These are phyloP conservation scores for Lactarius pseudohatsudake DNA, from an alignment of 768 basidiomycete species.

Conservation along the genomic window DNA sequence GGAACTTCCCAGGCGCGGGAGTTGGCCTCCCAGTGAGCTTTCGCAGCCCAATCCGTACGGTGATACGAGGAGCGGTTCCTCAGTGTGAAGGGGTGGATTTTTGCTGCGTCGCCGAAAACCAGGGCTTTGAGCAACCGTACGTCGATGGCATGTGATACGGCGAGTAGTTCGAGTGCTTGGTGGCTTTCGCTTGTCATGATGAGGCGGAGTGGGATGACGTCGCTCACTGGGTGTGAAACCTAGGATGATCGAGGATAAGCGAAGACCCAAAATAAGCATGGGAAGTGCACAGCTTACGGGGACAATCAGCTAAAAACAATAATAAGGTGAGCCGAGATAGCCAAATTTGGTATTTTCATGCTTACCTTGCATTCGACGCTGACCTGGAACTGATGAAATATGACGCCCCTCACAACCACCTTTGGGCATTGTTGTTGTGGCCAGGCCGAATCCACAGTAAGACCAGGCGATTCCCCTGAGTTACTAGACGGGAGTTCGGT, in stretches of 20 bases:
- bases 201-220: slow-evolving; percentile 20
- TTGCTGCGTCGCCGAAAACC: slow-evolving; percentile 17
- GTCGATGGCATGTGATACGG: slow-evolving; percentile 12
- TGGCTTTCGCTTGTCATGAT: slow-evolving; percentile 12
- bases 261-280: neutral
- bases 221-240: slow-evolving; percentile 8
- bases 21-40: slow-evolving; percentile 16
- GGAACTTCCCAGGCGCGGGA: neutral
- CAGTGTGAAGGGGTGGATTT: slow-evolving; percentile 1
- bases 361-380: slow-evolving; percentile 25
- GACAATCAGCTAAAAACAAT: slow-evolving; percentile 6
- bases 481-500: neutral
- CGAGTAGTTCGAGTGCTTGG: slow-evolving; percentile 15
- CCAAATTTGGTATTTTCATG: neutral
- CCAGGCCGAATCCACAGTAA: slow-evolving; percentile 2
- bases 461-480: neutral
- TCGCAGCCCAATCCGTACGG: slow-evolving; percentile 11
- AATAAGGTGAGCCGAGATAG: neutral
- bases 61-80: neutral
- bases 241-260: neutral
- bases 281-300: slow-evolving; percentile 7
- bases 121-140: slow-evolving; percentile 22
- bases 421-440: slow-evolving; percentile 3
- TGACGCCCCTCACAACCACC: slow-evolving; percentile 16
- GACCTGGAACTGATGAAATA: slow-evolving; percentile 1